phyloP scores from a whole-genome alignment of 208 protist species.

The Leishmania amazonensis region DNA sequence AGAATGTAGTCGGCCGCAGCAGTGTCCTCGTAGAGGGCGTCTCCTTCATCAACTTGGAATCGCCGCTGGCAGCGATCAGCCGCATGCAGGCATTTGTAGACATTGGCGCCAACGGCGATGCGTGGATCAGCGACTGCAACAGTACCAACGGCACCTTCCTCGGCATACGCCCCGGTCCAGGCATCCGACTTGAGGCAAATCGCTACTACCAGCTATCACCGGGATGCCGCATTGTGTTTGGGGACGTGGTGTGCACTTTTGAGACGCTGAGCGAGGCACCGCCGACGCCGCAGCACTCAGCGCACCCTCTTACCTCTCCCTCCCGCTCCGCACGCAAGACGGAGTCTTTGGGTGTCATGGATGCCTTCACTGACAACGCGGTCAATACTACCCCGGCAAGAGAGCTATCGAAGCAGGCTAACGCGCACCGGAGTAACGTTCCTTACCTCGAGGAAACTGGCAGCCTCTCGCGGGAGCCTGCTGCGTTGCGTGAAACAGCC shows the following conservation, averaged over 20 bases:
- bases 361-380: background rate
- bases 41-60: conserved; percentile 73
- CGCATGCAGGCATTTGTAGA: conserved; percentile 84
- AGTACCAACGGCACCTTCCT: conserved; percentile 90
- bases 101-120: conserved; percentile 77
- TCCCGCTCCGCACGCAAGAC: conserved; percentile 14
- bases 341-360: background rate
- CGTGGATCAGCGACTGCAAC: conserved; percentile 82
- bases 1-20: conserved; percentile 80
- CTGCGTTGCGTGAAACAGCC: background rate
- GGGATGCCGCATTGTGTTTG: conserved; percentile 74
- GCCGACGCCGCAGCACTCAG: background rate
- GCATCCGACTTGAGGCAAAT: conserved; percentile 62
- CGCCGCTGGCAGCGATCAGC: conserved; percentile 64
- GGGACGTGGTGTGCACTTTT: conserved; percentile 67
- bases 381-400: background rate
- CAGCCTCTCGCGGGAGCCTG: conserved; percentile 1
- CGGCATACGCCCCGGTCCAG: conserved; percentile 45
- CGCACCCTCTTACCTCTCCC: background rate
- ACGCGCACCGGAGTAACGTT: conserved; percentile 10
- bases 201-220: conserved; percentile 79
- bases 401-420: background rate
- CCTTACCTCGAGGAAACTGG: conserved; percentile 17
- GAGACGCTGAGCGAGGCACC: conserved; percentile 9
- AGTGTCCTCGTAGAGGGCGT: conserved; percentile 46